Conservation (phyloP, 2,329 filamentous ascomycete genomes). For the Tympanopsis confertula region DNA sequence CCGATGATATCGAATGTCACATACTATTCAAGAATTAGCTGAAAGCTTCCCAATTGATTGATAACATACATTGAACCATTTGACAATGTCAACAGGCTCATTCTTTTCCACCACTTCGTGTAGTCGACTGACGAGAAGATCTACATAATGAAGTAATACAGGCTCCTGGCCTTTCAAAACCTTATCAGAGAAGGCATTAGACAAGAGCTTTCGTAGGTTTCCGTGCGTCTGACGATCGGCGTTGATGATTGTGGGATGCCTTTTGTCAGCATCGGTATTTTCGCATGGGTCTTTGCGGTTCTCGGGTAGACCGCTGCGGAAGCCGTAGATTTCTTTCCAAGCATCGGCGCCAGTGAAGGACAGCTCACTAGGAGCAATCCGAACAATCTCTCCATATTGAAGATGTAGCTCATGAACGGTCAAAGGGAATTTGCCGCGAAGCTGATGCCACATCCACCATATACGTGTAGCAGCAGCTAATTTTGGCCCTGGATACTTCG, state of each 20-base stretch:
- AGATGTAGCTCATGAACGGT: neutral
- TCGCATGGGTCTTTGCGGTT: no score
- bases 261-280: no score
- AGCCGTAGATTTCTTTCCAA: no score
- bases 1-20: slow-evolving; percentile 29
- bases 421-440: neutral
- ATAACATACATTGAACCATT: slow-evolving; percentile 23
- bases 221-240: slow-evolving; percentile 17
- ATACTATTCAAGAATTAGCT: no score
- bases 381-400: neutral
- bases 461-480: neutral
- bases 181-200: slow-evolving; percentile 16
- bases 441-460: neutral
- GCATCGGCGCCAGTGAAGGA: neutral
- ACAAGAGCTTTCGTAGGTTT: slow-evolving; percentile 18
- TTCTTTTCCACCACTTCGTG: slow-evolving; percentile 5
- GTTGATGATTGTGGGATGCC: no score
- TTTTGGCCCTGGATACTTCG: neutral
- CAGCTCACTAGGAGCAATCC: neutral
- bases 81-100: slow-evolving; percentile 11
- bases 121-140: slow-evolving; percentile 13
- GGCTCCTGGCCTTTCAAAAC: slow-evolving; percentile 20
- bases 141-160: slow-evolving; percentile 15
- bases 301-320: no score
- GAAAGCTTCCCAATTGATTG: no score